Conservation (phyloP, 2,329 filamentous ascomycete species). For the Aspergillus pseudonomiae region DNA sequence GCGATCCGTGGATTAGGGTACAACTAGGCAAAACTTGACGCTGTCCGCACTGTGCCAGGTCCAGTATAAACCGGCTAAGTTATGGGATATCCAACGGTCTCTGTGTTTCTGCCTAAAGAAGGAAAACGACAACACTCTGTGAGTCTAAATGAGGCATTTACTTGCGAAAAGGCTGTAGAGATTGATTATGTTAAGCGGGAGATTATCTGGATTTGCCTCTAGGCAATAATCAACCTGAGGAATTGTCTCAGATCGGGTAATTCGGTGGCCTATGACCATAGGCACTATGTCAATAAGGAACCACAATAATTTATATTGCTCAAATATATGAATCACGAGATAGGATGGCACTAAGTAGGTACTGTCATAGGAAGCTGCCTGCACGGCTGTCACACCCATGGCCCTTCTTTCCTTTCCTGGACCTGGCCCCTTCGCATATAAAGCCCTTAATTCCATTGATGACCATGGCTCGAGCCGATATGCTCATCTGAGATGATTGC, state of each 20-base stretch:
- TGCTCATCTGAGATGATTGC: background rate
- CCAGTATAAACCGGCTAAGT: background rate
- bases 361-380: background rate
- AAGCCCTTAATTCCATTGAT: background rate
- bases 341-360: background rate
- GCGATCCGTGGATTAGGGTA: background rate
- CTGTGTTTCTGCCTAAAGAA: background rate
- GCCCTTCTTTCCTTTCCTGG: background rate
- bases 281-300: background rate
- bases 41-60: background rate
- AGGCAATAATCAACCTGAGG: background rate
- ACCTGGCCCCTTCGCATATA: background rate
- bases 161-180: background rate
- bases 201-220: background rate
- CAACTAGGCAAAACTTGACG: background rate
- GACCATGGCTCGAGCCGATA: background rate
- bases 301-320: background rate
- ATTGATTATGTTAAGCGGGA: too few species aligned
- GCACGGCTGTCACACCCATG: background rate
- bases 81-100: background rate
- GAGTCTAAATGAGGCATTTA: background rate
- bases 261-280: background rate
- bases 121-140: background rate
- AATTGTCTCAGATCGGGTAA: slow-evolving; percentile 1
- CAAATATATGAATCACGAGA: background rate